phyloP scores from a whole-genome alignment of 805 yeast species.

The Barnettozyma sp. region DNA sequence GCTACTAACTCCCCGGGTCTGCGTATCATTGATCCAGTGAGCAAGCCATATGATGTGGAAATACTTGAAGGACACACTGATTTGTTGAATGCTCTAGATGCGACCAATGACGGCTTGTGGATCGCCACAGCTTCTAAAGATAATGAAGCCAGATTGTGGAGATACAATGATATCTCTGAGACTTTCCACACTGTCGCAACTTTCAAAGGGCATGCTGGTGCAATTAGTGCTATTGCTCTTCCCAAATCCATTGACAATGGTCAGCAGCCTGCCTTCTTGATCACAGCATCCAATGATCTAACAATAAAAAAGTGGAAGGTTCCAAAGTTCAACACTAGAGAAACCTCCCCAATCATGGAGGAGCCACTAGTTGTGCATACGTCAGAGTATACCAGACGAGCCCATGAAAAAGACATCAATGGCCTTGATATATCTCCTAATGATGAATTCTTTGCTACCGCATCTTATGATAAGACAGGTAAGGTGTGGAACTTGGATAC shows the following conservation, averaged over 20 bases:
- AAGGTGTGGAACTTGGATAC: slow-evolving; percentile 80
- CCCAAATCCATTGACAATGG: slow-evolving; percentile 33
- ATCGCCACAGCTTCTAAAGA: slow-evolving; percentile 90
- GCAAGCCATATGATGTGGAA: slow-evolving; percentile 50
- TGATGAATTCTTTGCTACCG: slow-evolving; percentile 83
- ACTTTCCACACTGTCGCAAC: slow-evolving; percentile 45
- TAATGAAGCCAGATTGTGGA: slow-evolving; percentile 79
- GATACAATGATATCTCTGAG: slow-evolving; percentile 38
- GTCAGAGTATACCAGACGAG: slow-evolving; percentile 86
- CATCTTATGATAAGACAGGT: slow-evolving; percentile 87
- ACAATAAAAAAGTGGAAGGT: slow-evolving; percentile 82
- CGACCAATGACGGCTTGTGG: slow-evolving; percentile 79
- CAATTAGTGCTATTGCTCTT: slow-evolving; percentile 76
- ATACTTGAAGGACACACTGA: slow-evolving; percentile 80
- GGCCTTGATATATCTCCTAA: slow-evolving; percentile 86
- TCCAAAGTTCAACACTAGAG: slow-evolving; percentile 67
- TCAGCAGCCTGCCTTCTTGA: slow-evolving; percentile 53
- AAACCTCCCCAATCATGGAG: slow-evolving; percentile 29
- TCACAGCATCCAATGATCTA: slow-evolving; percentile 89
- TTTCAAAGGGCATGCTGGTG: slow-evolving; percentile 80
- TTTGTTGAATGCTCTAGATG: slow-evolving; percentile 72
- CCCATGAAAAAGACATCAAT: slow-evolving; percentile 95
- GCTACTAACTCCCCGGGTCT: slow-evolving; percentile 93
- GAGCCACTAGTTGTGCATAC: slow-evolving; percentile 36
- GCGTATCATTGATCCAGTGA: slow-evolving; percentile 61